Evolutionary conservation across 129 eudicot species (phyloP).

Genomic region (Smallanthus sonchifolius): DNA sequence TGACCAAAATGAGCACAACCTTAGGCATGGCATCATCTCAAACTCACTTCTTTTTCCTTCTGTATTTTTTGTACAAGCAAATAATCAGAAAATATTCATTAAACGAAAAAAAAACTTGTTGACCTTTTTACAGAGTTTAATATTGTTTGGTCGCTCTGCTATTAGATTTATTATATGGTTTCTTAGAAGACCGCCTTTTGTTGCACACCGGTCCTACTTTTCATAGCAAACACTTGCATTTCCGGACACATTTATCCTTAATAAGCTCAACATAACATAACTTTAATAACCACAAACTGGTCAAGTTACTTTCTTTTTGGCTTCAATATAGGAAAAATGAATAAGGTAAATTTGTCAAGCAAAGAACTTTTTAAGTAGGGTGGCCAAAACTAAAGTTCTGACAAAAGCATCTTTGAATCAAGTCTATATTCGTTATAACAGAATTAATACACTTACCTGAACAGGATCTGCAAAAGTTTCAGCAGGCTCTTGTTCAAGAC

Average conservation of each 20-base stretch:
- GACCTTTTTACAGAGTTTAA: not conserved
- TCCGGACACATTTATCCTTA: not conserved
- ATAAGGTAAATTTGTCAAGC: not conserved
- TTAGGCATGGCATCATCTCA: too few species aligned
- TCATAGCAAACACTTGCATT: not conserved
- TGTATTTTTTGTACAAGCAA: too few species aligned
- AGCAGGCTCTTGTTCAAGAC: conserved; percentile 27
- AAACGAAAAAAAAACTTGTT: too few species aligned
- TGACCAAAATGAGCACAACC: too few species aligned
- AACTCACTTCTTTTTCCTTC: too few species aligned
- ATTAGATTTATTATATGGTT: not conserved
- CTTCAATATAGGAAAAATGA: not conserved
- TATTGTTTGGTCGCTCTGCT: not conserved
- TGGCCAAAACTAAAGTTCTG: not conserved
- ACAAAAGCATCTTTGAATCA: not conserved
- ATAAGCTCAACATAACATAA: not conserved
- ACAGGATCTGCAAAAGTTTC: conserved; percentile 12
- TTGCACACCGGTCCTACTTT: not conserved
- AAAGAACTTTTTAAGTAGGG: not conserved
- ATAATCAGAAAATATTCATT: too few species aligned
- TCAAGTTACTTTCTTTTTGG: not conserved
- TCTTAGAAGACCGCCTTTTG: not conserved
- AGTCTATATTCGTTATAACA: not conserved
- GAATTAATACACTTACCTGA: conserved; percentile 40
- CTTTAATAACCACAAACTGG: not conserved